Conservation (phyloP, 2,329 filamentous ascomycete species). For the Penicillium sp. region DNA sequence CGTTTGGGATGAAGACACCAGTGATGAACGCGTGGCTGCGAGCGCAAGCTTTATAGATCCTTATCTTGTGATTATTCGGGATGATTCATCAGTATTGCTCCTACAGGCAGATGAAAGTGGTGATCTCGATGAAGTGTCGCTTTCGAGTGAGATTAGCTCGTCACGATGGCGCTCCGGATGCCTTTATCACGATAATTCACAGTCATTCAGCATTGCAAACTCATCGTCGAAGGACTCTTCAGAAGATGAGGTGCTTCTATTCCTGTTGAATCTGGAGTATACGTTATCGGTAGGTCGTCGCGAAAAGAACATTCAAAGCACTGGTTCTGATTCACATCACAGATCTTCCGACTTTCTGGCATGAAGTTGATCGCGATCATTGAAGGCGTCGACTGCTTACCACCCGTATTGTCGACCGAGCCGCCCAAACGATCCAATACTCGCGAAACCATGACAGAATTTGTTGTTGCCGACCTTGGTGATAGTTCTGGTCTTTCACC, state of each 20-base stretch:
- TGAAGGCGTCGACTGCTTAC: constrained; percentile 74
- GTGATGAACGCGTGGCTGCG: constrained; percentile 69
- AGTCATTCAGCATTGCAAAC: constrained; percentile 49
- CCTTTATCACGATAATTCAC: constrained; percentile 67
- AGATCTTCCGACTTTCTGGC: constrained; percentile 76
- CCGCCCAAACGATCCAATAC: constrained; percentile 67
- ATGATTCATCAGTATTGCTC: constrained; percentile 77
- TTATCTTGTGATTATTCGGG: constrained; percentile 76
- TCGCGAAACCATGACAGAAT: constrained; percentile 72
- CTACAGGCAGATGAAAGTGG: constrained; percentile 76
- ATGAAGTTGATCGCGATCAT: constrained; percentile 71
- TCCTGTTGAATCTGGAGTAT: constrained; percentile 72
- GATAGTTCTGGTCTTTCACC: constrained; percentile 68
- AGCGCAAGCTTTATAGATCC: constrained; percentile 83
- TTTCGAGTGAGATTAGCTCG: constrained; percentile 55
- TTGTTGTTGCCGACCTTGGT: constrained; percentile 81
- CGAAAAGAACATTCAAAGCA: background rate
- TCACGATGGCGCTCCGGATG: constrained; percentile 81
- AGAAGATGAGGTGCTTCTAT: constrained; percentile 62
- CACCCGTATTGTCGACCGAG: constrained; percentile 70
- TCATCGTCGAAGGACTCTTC: constrained; percentile 14
- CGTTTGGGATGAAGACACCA: constrained; percentile 87
- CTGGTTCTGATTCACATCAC: background rate
- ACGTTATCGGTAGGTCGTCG: constrained; percentile 64
- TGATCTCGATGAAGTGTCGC: constrained; percentile 79